Evolutionary conservation across 441 rosid species (phyloP).

Genomic region (Manihot esculenta): DNA sequence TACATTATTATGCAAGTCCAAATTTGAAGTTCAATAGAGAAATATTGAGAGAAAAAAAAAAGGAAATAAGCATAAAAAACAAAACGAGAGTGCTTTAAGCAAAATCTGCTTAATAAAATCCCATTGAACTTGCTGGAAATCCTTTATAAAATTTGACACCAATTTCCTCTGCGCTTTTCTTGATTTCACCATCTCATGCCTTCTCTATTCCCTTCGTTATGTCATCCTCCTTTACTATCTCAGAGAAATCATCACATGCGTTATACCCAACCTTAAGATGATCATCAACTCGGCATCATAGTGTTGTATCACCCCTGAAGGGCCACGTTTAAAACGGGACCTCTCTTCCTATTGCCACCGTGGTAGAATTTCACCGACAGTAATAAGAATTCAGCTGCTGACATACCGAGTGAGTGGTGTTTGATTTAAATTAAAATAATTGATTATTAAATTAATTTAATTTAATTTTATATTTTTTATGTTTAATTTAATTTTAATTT

Average conservation of each 20-base stretch:
- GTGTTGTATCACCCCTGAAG: constrained; percentile 32
- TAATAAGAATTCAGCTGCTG: constrained; percentile 32
- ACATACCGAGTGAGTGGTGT: constrained; percentile 33
- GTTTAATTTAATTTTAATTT: no score
- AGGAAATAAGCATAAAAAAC: neutral
- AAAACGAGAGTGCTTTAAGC: neutral
- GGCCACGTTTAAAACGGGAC: constrained; percentile 38
- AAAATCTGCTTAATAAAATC: constrained; percentile 5
- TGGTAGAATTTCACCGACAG: constrained; percentile 32
- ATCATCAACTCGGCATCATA: constrained; percentile 25
- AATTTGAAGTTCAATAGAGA: no score
- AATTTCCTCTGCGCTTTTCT: constrained; percentile 22
- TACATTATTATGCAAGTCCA: no score
- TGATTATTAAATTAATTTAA: no score
- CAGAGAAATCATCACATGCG: constrained; percentile 19
- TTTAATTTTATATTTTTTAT: no score
- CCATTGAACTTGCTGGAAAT: constrained; percentile 30
- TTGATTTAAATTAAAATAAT: no score
- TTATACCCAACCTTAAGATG: constrained; percentile 22
- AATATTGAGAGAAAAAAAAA: neutral
- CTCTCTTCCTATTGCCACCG: constrained; percentile 26
- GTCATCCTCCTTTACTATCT: constrained; percentile 15
- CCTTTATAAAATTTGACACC: constrained; percentile 28
- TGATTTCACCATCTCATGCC: constrained; percentile 21
- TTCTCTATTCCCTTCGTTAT: constrained; percentile 28